Conservation (phyloP, 1,284 basidiomycete species). For the Phylloporus sp. region DNA sequence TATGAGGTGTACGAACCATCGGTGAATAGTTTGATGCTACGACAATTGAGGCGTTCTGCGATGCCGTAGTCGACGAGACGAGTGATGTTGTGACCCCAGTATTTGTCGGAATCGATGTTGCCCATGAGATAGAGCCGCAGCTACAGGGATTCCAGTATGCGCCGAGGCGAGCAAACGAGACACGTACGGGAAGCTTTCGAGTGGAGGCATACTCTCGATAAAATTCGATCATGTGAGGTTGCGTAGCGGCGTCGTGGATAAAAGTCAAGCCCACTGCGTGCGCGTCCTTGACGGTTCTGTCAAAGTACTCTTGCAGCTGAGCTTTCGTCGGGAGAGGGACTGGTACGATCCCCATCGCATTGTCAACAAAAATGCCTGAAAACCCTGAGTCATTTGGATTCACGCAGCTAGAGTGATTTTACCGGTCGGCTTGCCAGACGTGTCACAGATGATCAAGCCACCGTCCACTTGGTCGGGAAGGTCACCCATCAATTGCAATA, state of each 20-base stretch:
- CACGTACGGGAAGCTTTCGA: slow-evolving; percentile 64
- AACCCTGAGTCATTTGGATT: neutral
- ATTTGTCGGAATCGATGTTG: slow-evolving; percentile 55
- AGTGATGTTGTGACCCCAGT: slow-evolving; percentile 69
- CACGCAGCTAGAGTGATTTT: slow-evolving; percentile 20
- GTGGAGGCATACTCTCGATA: slow-evolving; percentile 72
- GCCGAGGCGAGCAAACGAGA: neutral
- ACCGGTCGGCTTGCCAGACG: slow-evolving; percentile 73
- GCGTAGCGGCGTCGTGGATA: slow-evolving; percentile 80
- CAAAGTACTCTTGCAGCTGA: slow-evolving; percentile 63
- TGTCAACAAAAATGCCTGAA: slow-evolving; percentile 72
- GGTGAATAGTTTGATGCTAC: slow-evolving; percentile 82
- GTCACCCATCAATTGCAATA: slow-evolving; percentile 63
- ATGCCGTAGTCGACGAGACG: slow-evolving; percentile 64
- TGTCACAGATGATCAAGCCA: slow-evolving; percentile 75
- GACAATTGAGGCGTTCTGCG: slow-evolving; percentile 68
- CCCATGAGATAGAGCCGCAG: slow-evolving; percentile 83
- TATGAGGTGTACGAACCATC: slow-evolving; percentile 54
- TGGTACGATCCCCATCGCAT: slow-evolving; percentile 72
- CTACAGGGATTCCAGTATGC: slow-evolving; percentile 38
- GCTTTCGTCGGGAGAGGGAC: slow-evolving; percentile 64
- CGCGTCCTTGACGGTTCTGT: slow-evolving; percentile 68
- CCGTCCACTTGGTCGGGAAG: slow-evolving; percentile 68
- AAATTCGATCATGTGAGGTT: slow-evolving; percentile 60
- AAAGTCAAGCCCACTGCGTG: slow-evolving; percentile 78